Conservation (phyloP, 2,329 filamentous ascomycete genomes). For the Helminthosporium solani region DNA sequence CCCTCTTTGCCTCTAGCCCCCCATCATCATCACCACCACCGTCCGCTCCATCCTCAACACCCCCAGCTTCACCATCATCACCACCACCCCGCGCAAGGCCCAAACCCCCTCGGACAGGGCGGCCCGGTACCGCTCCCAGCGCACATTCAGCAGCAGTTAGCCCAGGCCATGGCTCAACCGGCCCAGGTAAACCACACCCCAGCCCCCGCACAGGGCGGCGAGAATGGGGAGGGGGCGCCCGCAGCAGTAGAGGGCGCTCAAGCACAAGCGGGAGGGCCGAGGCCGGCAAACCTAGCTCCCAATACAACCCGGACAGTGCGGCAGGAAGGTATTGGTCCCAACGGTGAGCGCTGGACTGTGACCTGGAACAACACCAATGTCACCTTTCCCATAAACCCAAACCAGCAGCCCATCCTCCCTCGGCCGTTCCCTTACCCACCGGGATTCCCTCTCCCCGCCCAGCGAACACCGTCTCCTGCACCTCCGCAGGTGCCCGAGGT, state of each 20-base stretch:
- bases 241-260: slow-evolving; percentile 8
- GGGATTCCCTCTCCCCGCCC: slow-evolving; percentile 19
- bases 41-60: slow-evolving; percentile 18
- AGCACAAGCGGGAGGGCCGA: slow-evolving; percentile 4
- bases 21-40: slow-evolving; percentile 13
- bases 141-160: slow-evolving; percentile 25
- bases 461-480: slow-evolving; percentile 15
- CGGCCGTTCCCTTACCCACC: slow-evolving; percentile 24
- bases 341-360: slow-evolving; percentile 56
- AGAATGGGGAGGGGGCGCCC: slow-evolving; percentile 2
- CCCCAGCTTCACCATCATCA: slow-evolving; percentile 17
- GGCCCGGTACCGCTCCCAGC: slow-evolving; percentile 14
- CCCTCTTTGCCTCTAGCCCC: slow-evolving; percentile 20
- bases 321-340: slow-evolving; percentile 53
- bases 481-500: slow-evolving; percentile 17
- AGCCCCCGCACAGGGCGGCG: neutral
- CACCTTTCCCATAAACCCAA: slow-evolving; percentile 23
- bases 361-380: slow-evolving; percentile 51
- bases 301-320: slow-evolving; percentile 47
- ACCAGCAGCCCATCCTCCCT: slow-evolving; percentile 24
- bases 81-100: slow-evolving; percentile 13
- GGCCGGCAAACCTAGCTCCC: slow-evolving; percentile 16
- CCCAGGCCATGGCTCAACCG: slow-evolving; percentile 21
- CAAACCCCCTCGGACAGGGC: slow-evolving; percentile 8
- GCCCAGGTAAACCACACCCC: slow-evolving; percentile 11